Conservation (phyloP, 2,329 filamentous ascomycete species). For the Pseudogymnoascus pannorum region DNA sequence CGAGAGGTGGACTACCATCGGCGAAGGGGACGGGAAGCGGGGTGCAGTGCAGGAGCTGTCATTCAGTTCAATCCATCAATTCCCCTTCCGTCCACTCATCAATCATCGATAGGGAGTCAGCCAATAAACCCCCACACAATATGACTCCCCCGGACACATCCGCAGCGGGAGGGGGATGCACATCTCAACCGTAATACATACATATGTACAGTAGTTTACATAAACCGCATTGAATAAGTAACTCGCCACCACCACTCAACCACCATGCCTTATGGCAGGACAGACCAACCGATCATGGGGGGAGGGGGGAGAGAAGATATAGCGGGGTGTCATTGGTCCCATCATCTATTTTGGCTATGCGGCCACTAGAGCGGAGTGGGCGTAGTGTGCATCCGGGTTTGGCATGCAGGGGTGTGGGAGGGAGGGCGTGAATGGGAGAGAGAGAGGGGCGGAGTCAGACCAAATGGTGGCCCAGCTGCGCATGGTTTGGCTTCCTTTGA, state of each 20-base stretch:
- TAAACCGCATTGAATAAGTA: no score
- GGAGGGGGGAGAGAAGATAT: no score
- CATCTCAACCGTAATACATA: neutral
- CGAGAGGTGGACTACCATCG: neutral
- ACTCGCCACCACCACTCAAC: no score
- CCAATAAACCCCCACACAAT: neutral
- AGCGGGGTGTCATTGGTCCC: neutral
- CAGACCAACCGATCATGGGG: neutral
- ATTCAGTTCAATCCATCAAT: no score
- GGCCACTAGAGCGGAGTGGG: neutral
- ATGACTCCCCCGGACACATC: neutral
- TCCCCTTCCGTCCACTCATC: neutral
- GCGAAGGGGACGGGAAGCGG: neutral
- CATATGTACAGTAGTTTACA: neutral
- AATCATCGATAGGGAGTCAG: no score
- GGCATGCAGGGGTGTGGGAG: neutral
- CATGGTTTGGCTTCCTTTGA: neutral
- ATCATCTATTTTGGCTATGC: neutral
- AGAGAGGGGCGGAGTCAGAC: neutral
- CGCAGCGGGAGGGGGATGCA: neutral
- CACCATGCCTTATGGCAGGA: no score
- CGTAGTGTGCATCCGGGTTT: neutral
- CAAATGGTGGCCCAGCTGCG: neutral
- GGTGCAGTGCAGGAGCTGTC: neutral
- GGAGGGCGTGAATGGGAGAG: neutral